A percentile compares a stretch with the other conserved stretches of the same genome.
Conservation (phyloP, 371 early-diverging fungal species). For the Lichtheimia hyalospora region DNA sequence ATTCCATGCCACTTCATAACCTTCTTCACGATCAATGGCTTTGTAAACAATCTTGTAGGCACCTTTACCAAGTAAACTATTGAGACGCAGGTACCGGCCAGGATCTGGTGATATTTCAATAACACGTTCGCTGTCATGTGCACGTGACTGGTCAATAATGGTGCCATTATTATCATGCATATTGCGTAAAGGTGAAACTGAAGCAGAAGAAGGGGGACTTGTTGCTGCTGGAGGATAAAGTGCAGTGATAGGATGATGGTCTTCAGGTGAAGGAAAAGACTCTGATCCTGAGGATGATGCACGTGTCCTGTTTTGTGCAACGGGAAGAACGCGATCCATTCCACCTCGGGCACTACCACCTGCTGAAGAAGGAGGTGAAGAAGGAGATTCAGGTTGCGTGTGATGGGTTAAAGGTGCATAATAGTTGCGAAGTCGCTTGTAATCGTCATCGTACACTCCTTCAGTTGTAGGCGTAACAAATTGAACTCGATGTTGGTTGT, state of each 20-base stretch:
- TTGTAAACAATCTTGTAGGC: conserved; percentile 85
- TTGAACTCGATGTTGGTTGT: conserved; percentile 2
- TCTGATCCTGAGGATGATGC: conserved; percentile 9
- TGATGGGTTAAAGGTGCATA: not conserved
- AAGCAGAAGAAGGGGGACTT: no score
- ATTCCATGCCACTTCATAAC: conserved; percentile 94
- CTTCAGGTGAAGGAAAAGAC: conserved; percentile 5
- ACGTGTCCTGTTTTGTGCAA: not conserved
- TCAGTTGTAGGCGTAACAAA: conserved; percentile 3
- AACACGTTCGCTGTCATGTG: conserved; percentile 45
- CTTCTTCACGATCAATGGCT: conserved; percentile 85
- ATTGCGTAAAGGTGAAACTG: not conserved
- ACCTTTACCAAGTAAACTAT: conserved; percentile 52
- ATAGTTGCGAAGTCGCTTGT: conserved; percentile 6
- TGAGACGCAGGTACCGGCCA: conserved; percentile 37
- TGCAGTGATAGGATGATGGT: not conserved
- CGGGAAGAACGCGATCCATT: not conserved
- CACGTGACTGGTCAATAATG: conserved; percentile 44
- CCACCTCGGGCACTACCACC: not conserved
- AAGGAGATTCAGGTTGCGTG: no score
- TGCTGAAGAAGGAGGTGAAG: not conserved
- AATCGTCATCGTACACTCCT: conserved; percentile 1
- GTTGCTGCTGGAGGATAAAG: not conserved
- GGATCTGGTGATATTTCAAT: conserved; percentile 45
- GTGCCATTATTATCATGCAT: conserved; percentile 11